Conservation (phyloP, 139 green algal genomes). For the Tetraselmis striata region DNA sequence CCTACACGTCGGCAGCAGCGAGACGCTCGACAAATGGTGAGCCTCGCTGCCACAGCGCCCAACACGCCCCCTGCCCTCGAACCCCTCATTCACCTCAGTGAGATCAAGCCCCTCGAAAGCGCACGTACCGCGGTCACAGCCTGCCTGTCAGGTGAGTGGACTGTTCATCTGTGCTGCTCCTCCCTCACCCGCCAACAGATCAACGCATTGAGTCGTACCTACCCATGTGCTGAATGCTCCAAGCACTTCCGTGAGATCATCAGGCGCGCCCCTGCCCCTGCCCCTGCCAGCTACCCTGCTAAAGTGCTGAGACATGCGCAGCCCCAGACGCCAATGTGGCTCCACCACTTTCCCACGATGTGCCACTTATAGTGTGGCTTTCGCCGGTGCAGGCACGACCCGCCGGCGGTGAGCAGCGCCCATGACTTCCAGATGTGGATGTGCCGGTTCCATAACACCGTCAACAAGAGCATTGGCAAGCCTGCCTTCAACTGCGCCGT, state of each 20-base stretch:
- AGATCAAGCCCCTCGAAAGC: too few relatives aligned
- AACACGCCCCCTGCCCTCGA: too few relatives aligned
- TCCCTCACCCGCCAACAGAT: slow-evolving; percentile 33
- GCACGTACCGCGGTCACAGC: too few relatives aligned
- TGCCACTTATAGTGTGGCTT: slow-evolving; percentile 4
- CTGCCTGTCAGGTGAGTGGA: too few relatives aligned
- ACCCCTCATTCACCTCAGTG: too few relatives aligned
- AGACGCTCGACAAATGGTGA: slow-evolving; percentile 51
- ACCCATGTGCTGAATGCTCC: slow-evolving; percentile 88
- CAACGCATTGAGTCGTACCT: slow-evolving; percentile 73
- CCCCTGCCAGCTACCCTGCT: slow-evolving; percentile 1
- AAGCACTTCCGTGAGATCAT: slow-evolving; percentile 80
- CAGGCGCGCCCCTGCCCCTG: slow-evolving; percentile 27
- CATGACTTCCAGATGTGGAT: slow-evolving; percentile 68
- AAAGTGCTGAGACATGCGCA: too few relatives aligned
- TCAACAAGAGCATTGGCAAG: slow-evolving; percentile 76
- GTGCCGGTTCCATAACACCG: slow-evolving; percentile 78
- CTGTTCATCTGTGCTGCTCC: background rate
- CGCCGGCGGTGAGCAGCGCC: slow-evolving; percentile 37
- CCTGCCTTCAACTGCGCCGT: slow-evolving; percentile 77
- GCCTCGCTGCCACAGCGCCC: background rate
- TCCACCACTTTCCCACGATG: too few relatives aligned
- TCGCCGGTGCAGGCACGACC: slow-evolving; percentile 33
- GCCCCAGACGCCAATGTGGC: too few relatives aligned
- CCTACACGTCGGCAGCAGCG: slow-evolving; percentile 73